Conservation (phyloP, 163 green algal species). For the Chloromonas sp. region DNA sequence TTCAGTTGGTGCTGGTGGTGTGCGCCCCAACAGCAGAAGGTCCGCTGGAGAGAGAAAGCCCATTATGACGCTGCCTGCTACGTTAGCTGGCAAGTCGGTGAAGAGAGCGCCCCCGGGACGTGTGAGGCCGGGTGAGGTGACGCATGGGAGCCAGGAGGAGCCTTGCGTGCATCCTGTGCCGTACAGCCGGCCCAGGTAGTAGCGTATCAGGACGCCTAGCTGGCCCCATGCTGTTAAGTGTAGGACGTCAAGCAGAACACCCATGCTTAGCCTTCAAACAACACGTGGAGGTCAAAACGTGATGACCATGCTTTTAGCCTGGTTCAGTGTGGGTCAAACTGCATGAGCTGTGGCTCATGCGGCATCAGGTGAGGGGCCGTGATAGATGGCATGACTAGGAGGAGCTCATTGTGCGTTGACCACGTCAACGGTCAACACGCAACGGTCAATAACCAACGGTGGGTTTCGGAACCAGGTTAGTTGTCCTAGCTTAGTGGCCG, state of each 20-base stretch:
- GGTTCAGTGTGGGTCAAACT: too few species aligned
- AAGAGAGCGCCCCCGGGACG: slow-evolving; percentile 49
- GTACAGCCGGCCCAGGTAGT: neutral
- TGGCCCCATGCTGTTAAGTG: neutral
- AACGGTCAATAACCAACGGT: too few species aligned
- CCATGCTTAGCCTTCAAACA: too few species aligned
- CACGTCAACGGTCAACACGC: too few species aligned
- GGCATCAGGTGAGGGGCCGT: too few species aligned
- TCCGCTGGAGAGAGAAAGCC: slow-evolving; percentile 49
- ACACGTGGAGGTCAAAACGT: too few species aligned
- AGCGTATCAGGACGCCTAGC: neutral
- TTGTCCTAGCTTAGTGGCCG: too few species aligned
- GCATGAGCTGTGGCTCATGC: too few species aligned
- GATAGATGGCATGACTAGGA: too few species aligned
- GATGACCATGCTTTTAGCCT: too few species aligned
- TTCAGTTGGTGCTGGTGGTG: neutral
- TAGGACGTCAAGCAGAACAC: neutral
- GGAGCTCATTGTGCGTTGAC: too few species aligned
- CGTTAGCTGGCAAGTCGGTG: slow-evolving; percentile 63
- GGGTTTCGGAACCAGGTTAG: too few species aligned
- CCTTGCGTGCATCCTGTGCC: neutral
- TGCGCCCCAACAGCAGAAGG: slow-evolving; percentile 27
- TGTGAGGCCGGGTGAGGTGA: slow-evolving; percentile 12
- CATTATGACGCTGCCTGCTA: slow-evolving; percentile 73
- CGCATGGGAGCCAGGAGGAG: slow-evolving; percentile 24